Evolutionary conservation across 164 flowering plant species (phyloP).

Genomic region (Macadamia integrifolia): DNA sequence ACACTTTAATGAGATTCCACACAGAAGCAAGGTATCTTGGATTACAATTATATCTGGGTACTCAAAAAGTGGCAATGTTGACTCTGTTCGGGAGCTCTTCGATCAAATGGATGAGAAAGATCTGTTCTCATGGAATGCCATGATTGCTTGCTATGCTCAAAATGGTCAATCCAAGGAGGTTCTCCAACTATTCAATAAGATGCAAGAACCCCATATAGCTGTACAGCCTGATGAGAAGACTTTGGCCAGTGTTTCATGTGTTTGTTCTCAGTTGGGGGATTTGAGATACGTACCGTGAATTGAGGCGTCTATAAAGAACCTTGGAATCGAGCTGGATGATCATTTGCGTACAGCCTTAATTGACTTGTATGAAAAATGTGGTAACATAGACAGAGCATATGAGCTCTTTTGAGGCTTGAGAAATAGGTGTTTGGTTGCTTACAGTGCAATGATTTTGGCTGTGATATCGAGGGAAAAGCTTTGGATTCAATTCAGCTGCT

Average conservation of each 20-base stretch:
- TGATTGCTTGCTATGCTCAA: slow-evolving; percentile 43
- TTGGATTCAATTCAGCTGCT: slow-evolving; percentile 32
- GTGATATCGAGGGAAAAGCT: slow-evolving; percentile 38
- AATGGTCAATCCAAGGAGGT: slow-evolving; percentile 39
- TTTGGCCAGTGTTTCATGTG: slow-evolving; percentile 31
- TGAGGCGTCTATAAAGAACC: slow-evolving; percentile 22
- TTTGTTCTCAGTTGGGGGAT: slow-evolving; percentile 42
- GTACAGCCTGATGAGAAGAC: slow-evolving; percentile 35
- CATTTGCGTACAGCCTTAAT: slow-evolving; percentile 36
- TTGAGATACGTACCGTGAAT: slow-evolving; percentile 24
- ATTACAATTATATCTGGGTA: slow-evolving; percentile 41
- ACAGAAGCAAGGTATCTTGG: slow-evolving; percentile 33
- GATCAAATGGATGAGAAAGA: slow-evolving; percentile 22
- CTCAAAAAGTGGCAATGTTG: slow-evolving; percentile 32
- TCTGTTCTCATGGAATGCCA: slow-evolving; percentile 30
- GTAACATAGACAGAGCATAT: slow-evolving; percentile 34
- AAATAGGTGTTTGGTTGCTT: slow-evolving; percentile 35
- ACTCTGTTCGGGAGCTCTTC: slow-evolving; percentile 25
- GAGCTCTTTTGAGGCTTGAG: slow-evolving; percentile 26
- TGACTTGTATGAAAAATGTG: slow-evolving; percentile 48
- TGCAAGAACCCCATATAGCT: slow-evolving; percentile 18
- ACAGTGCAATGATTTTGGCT: slow-evolving; percentile 40
- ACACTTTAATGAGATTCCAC: slow-evolving; percentile 35
- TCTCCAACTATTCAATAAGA: slow-evolving; percentile 26
- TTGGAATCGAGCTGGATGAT: slow-evolving; percentile 38